A percentile compares a stretch with the other conserved stretches of the same genome.
These are phyloP conservation scores for Arabidopsis suecica DNA, from an alignment of 345 rosid genomes.

Conservation along the genomic window DNA sequence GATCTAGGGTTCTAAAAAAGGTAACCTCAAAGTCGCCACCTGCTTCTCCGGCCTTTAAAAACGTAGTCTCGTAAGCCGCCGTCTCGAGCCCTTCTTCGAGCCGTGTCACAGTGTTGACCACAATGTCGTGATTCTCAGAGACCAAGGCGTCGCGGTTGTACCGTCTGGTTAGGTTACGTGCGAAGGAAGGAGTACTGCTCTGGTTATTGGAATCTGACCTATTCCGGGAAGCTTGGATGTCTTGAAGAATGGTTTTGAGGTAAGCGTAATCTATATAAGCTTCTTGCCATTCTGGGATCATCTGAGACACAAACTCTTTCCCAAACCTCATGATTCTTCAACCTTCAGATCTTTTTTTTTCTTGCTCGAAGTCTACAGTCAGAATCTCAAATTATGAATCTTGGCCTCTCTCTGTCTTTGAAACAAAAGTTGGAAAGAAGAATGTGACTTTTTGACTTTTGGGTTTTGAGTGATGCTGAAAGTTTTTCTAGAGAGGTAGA, in stretches of 20 bases:
- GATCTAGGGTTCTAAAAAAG: slow-evolving; percentile 50
- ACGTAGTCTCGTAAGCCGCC: slow-evolving; percentile 32
- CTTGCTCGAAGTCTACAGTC: not conserved
- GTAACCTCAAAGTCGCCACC: slow-evolving; percentile 49
- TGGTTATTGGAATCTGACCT: slow-evolving; percentile 31
- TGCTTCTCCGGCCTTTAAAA: slow-evolving; percentile 44
- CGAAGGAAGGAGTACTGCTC: slow-evolving; percentile 34
- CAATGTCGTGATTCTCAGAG: slow-evolving; percentile 36
- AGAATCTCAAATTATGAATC: slow-evolving; percentile 21
- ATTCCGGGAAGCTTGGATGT: slow-evolving; percentile 45
- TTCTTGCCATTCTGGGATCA: slow-evolving; percentile 83
- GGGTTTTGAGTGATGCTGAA: slow-evolving; percentile 28
- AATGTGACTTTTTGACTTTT: slow-evolving; percentile 3
- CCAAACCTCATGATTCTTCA: slow-evolving; percentile 69
- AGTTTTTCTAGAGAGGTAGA: not conserved
- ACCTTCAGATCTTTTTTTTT: not conserved
- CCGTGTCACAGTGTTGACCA: slow-evolving; percentile 34
- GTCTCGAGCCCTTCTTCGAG: slow-evolving; percentile 26
- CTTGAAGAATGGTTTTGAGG: slow-evolving; percentile 62
- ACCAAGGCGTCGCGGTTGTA: slow-evolving; percentile 14
- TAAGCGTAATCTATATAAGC: slow-evolving; percentile 75
- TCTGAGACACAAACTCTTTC: slow-evolving; percentile 65
- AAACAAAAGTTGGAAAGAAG: slow-evolving; percentile 16
- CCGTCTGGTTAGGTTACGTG: slow-evolving; percentile 48
- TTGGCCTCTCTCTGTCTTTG: not conserved